Percentiles rank a stretch among this genome's conserved stretches.
These are phyloP conservation scores for Chrysoporthe puriensis DNA, from an alignment of 2,329 filamentous ascomycete species.

Conservation along the genomic window DNA sequence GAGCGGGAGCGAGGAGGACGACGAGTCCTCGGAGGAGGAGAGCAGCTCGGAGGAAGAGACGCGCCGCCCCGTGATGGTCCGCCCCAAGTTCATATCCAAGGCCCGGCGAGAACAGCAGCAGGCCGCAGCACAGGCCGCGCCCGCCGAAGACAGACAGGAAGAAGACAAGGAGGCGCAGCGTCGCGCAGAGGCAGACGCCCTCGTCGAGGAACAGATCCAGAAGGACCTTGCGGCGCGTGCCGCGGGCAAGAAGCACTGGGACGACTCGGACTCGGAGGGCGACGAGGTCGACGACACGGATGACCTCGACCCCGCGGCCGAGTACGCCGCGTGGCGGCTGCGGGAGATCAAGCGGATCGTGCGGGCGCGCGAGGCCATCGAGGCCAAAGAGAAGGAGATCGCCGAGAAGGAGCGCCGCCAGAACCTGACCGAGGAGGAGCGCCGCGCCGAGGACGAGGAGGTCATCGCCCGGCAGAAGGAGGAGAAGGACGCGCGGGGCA, in stretches of 20 bases:
- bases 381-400: constrained; percentile 79
- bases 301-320: constrained; percentile 81
- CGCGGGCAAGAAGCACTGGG: constrained; percentile 83
- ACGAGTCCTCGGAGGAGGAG: constrained; percentile 47
- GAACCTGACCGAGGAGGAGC: constrained; percentile 84
- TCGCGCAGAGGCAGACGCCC: constrained; percentile 72
- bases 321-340: constrained; percentile 91
- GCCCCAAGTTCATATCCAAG: constrained; percentile 67
- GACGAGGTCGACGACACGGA: constrained; percentile 89
- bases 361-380: constrained; percentile 82
- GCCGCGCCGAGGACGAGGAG: constrained; percentile 80
- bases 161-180: constrained; percentile 60
- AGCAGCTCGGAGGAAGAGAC: constrained; percentile 60
- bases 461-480: constrained; percentile 78
- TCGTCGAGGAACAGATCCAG: constrained; percentile 88
- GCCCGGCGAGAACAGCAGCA: constrained; percentile 37
- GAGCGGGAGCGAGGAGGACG: constrained; percentile 37
- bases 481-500: constrained; percentile 76
- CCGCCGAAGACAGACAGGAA: constrained; percentile 38
- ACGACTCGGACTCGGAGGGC: constrained; percentile 66
- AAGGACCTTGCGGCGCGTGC: constrained; percentile 77
- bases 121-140: not conserved
- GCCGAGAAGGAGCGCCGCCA: constrained; percentile 88
- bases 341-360: constrained; percentile 88
- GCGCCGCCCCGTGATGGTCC: constrained; percentile 60